Percentiles rank a stretch among this genome's conserved stretches.
These are phyloP conservation scores for Oryza glumipatula DNA, from an alignment of 176 grass and related monocot genomes.

Conservation along the genomic window DNA sequence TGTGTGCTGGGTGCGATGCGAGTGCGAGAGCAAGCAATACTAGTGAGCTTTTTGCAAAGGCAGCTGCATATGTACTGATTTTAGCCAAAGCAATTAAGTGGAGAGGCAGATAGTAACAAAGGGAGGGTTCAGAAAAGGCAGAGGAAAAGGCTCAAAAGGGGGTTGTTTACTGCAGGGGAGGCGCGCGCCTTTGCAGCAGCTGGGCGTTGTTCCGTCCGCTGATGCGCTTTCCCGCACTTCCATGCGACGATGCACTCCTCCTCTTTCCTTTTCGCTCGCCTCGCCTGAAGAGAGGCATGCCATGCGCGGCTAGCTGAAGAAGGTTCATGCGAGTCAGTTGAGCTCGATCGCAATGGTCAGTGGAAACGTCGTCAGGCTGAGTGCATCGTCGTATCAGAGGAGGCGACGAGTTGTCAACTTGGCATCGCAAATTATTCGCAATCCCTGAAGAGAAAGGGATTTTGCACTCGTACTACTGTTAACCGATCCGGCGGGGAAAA, in stretches of 20 bases:
- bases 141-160: background rate
- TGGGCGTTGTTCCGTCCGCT: background rate
- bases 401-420: too few relatives aligned
- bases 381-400: too few relatives aligned
- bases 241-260: background rate
- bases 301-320: background rate
- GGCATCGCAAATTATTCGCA: background rate
- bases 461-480: too few relatives aligned
- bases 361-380: background rate
- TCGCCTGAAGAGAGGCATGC: background rate
- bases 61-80: background rate
- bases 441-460: background rate
- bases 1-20: background rate
- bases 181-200: background rate
- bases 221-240: background rate
- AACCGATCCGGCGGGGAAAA: too few relatives aligned
- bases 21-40: background rate
- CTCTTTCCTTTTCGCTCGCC: background rate
- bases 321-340: background rate
- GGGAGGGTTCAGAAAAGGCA: background rate
- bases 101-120: background rate
- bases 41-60: background rate
- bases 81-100: background rate
- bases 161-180: background rate
- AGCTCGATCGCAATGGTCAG: background rate